Evolutionary conservation across 1,139 yeast species (phyloP).

Genomic region (Arxiozyma telluris): DNA sequence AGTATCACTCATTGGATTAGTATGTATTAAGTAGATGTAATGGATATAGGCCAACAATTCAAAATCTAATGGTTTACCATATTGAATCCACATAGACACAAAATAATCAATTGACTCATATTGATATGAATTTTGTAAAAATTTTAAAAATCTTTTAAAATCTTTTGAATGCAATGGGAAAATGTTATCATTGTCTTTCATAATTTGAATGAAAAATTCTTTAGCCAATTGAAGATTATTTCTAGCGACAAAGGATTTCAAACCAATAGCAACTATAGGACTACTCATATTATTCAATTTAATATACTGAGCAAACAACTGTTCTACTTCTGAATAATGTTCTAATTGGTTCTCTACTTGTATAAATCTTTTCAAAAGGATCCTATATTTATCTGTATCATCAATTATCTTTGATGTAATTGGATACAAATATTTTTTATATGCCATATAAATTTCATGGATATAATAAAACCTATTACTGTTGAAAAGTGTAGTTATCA

Average conservation of each 20-base stretch:
- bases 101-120: slow-evolving; percentile 16
- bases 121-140: slow-evolving; percentile 15
- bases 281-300: slow-evolving; percentile 17
- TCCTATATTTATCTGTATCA: slow-evolving; percentile 4
- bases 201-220: slow-evolving; percentile 25
- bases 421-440: slow-evolving; percentile 8
- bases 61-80: slow-evolving; percentile 6
- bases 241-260: slow-evolving; percentile 23
- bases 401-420: slow-evolving; percentile 1
- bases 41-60: slow-evolving; percentile 11
- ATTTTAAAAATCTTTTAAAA: slow-evolving; percentile 14
- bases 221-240: slow-evolving; percentile 26
- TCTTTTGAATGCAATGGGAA: slow-evolving; percentile 19
- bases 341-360: slow-evolving; percentile 14
- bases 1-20: slow-evolving; percentile 7
- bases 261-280: slow-evolving; percentile 18
- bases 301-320: slow-evolving; percentile 23
- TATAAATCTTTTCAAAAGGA: slow-evolving; percentile 14
- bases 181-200: slow-evolving; percentile 21
- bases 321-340: slow-evolving; percentile 20
- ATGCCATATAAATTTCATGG: slow-evolving; percentile 15
- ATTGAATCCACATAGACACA: slow-evolving; percentile 18
- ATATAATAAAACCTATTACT: slow-evolving; percentile 15
- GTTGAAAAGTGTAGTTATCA: slow-evolving; percentile 12
- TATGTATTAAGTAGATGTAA: slow-evolving; percentile 8